phyloP scores from a whole-genome alignment of 176 grass and related monocot genomes.

The Typha latifolia region DNA sequence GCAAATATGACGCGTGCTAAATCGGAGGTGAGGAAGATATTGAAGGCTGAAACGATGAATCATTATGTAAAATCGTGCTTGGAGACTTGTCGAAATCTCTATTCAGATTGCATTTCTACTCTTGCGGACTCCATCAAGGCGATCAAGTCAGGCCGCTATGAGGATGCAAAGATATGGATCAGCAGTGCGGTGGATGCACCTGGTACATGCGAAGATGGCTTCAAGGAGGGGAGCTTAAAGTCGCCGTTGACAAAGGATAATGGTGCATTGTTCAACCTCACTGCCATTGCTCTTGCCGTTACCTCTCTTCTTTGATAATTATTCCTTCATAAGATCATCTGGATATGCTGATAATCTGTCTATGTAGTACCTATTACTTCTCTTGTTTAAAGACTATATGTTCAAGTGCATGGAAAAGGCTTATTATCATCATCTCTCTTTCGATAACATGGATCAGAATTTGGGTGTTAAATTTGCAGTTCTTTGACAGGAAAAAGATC shows the following conservation, averaged over 20 bases:
- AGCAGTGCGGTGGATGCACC: constrained; percentile 1
- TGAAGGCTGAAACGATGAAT: background rate
- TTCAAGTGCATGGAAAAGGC: too few species aligned
- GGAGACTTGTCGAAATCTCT: constrained; percentile 7
- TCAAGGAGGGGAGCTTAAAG: background rate
- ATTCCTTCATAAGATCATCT: background rate
- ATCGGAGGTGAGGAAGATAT: background rate
- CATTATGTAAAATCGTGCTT: background rate
- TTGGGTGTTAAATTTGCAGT: too few species aligned
- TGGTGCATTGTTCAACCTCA: background rate
- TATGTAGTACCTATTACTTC: too few species aligned
- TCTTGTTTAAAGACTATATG: too few species aligned
- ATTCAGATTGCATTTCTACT: background rate
- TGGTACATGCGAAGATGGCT: constrained; percentile 12
- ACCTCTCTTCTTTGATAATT: constrained; percentile 5
- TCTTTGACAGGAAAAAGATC: too few species aligned
- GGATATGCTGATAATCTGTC: too few species aligned
- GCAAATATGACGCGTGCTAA: background rate
- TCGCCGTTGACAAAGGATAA: constrained; percentile 7
- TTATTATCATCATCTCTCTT: too few species aligned
- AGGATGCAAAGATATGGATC: background rate
- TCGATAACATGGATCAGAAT: too few species aligned
- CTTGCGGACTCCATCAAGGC: background rate
- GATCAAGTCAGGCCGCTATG: background rate
- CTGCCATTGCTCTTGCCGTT: constrained; percentile 7